Evolutionary conservation across 2,329 filamentous ascomycete genomes (phyloP).

Genomic region (Raffaelea albimanens): DNA sequence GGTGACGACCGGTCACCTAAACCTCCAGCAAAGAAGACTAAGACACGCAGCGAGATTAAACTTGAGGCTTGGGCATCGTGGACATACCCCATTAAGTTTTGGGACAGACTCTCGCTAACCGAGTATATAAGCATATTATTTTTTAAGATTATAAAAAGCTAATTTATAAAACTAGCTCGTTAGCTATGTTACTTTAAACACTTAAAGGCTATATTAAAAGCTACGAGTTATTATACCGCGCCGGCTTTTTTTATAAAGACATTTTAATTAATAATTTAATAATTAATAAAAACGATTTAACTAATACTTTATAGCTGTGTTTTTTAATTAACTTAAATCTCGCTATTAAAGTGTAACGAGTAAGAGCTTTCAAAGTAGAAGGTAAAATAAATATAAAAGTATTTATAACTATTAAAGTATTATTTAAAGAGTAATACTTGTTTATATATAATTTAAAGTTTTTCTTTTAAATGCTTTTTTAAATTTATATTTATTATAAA

Average conservation of each 20-base stretch:
- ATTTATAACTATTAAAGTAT: constrained; percentile 35
- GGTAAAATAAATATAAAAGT: constrained; percentile 31
- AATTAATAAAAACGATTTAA: constrained; percentile 29
- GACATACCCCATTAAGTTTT: constrained; percentile 10
- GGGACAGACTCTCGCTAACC: constrained; percentile 11
- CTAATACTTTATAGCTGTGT: constrained; percentile 25
- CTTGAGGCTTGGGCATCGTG: constrained; percentile 4
- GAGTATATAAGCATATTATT: too few relatives aligned
- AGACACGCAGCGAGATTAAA: constrained; percentile 3
- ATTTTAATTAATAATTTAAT: constrained; percentile 37
- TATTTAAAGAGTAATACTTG: constrained; percentile 30
- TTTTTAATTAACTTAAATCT: constrained; percentile 35
- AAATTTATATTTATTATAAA: too few relatives aligned
- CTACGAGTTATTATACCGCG: constrained; percentile 25
- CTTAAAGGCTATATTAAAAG: constrained; percentile 27
- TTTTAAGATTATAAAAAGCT: too few relatives aligned
- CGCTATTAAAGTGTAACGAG: constrained; percentile 23
- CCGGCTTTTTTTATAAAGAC: constrained; percentile 30
- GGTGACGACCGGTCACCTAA: background rate
- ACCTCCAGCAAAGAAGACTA: constrained; percentile 2
- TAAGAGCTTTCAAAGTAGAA: background rate
- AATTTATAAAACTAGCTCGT: constrained; percentile 28
- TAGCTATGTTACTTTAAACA: constrained; percentile 22
- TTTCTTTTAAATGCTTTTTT: constrained; percentile 29
- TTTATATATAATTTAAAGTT: constrained; percentile 38